Base-by-base conservation (phyloP, 257 asterid species). In the Nicotiana undulata region DNA sequence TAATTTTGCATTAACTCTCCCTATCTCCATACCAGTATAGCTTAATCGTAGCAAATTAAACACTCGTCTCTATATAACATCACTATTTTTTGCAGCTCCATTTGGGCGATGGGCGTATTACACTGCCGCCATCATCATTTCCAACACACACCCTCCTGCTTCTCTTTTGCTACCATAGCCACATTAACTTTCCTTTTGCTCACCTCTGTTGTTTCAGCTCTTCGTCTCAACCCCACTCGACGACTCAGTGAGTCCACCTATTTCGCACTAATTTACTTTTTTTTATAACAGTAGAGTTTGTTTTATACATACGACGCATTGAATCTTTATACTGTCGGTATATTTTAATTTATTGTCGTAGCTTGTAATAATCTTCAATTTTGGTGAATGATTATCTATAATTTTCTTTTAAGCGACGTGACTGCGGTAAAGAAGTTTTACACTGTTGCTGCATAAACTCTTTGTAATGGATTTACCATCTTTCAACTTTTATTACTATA, bases 101-200 rank as follows among this genome's bases (percentile, higher is more conserved):
- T 40, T 68, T 66, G 4, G 76, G 31, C n/a, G 7, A 72, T 72
- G 77, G 77, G 37, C 0, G 34, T 22, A 70, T 44, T 44, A 11
- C 60, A 55, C 24, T 17, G 22, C 20, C 59, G 18, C n/a, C 1
- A 16, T 18, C 34, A 46, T 46, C 26, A 72, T 46, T 16, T 64
- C 13, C 49, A 64, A 29, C 24, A 64, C 7, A 64, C 34, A 60
- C 17, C 13, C 32, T 22, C 32, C 32, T 61, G 34, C 22, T 20
- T 70, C 58, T 70, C 77, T 22, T 70, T 72, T 72, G 77, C 77
- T 3, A 72, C 53, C 8, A 72, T 72, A 22, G 60, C 77, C 37
- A 72, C 77, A 22, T 72, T 72, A 44, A 46, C 77, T 6, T 72
- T 72, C 59, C 77, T 72, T 22, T 72, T 72, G 37, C 77, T 72